Evolutionary conservation across 192 early-diverging fungal genomes (phyloP), one percentile per base, ranked within the genome.

Genomic region (Coemansia sp.): DNA sequence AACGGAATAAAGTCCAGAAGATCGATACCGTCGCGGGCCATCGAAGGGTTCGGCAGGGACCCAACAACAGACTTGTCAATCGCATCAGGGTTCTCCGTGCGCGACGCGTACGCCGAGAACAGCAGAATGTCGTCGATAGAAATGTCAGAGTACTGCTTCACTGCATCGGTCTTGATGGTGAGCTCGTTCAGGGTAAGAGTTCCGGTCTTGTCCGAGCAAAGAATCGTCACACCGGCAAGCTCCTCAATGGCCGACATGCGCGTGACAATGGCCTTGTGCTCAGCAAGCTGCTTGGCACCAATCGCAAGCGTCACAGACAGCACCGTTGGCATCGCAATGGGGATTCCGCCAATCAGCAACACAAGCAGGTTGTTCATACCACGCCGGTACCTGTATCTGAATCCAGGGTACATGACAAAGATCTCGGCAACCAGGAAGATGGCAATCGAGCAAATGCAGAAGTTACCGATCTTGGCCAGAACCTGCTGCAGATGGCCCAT

Each of bases 161-260:
- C 85, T 64, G 89, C 86, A 70, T 87, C 75, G 43, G 83, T 81
- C 74, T 88, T 88, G 68, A 92, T 88, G 72, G 86, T 89, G 37
- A 90, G 84, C 77, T 92, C 88, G 86, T 95, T 96, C 21, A 94
- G 73, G 26, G 95, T 97, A 38, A 96, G 85, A n/a, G 94, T 96
- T 71, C 94, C 94, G 56, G 95, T 97, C 87, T 97, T 97, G 86
- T 96, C 94, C 26, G 93, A 93, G 85, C 92, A 94, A 71, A 96
- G 90, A 66, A 91, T 89, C 64, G 89, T 90, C 38, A 92, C 89
- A 67, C 87, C 89, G n/a, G 89, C 88, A 75, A 91, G 87, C 69
- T 90, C 89, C 76, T 92, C 91, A 63, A 93, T 91, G 16, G 91
- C 91, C 63, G 89, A 87, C 75, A 93, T 90, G 44, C 90, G 89